A percentile compares a stretch with the other conserved stretches of the same genome.
phyloP scores from a whole-genome alignment of 2,329 filamentous ascomycete genomes.

The Aureobasidium sp. region DNA sequence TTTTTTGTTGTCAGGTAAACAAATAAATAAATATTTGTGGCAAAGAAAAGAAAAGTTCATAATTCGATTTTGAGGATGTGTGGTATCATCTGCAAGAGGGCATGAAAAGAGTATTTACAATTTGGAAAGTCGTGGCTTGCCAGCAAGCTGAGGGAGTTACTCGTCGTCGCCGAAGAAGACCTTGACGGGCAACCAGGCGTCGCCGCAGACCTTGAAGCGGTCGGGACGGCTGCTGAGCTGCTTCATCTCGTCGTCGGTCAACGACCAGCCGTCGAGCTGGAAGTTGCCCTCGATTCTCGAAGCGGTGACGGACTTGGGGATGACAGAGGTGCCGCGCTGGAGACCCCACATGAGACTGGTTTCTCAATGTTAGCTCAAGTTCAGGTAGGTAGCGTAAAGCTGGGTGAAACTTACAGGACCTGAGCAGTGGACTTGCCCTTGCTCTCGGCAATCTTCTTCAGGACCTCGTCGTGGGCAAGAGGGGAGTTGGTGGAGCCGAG shows the following conservation, averaged over 20 bases:
- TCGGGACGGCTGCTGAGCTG: conserved; percentile 59
- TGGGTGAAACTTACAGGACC: conserved; percentile 41
- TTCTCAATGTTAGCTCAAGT: background rate
- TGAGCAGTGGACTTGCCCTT: conserved; percentile 66
- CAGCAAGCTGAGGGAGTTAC: conserved; percentile 33
- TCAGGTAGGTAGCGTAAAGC: background rate
- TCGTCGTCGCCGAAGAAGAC: conserved; percentile 81
- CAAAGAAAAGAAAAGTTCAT: background rate
- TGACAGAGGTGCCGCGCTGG: conserved; percentile 71
- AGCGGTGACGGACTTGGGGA: conserved; percentile 74
- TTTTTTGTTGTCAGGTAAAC: background rate
- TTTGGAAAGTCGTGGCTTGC: conserved; percentile 1
- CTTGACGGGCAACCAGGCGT: conserved; percentile 64
- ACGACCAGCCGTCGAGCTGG: conserved; percentile 56
- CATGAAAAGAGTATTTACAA: background rate
- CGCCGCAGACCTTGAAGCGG: conserved; percentile 75
- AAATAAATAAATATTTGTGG: background rate
- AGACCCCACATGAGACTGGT: conserved; percentile 62
- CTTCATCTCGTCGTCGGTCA: conserved; percentile 64
- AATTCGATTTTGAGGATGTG: background rate
- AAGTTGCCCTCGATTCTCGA: conserved; percentile 69
- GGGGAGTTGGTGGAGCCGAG: conserved; percentile 56
- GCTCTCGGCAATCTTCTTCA: conserved; percentile 43
- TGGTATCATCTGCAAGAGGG: background rate
- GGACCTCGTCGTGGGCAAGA: conserved; percentile 56